Percentiles rank a stretch among this genome's conserved stretches.
Evolutionary conservation across 768 basidiomycete genomes (phyloP).

Genomic region (Leccinellum rugosiceps): DNA sequence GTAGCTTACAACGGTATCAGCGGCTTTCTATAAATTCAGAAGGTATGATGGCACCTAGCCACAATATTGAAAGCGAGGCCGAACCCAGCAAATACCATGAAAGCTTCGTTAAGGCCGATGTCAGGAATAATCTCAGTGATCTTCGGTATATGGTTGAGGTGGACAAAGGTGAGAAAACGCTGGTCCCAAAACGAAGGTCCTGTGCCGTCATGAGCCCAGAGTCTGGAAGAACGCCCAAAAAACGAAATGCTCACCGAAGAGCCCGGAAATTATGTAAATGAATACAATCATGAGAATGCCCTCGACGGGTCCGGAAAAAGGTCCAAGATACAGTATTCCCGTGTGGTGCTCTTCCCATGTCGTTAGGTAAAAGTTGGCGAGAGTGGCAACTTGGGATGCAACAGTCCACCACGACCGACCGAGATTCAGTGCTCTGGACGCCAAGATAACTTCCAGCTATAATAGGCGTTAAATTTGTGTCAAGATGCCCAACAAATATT

Average conservation of each 20-base stretch:
- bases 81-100: constrained; percentile 78
- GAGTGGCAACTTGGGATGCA: constrained; percentile 67
- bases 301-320: constrained; percentile 95
- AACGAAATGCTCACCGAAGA: constrained; percentile 50
- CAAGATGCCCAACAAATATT: not conserved
- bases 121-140: constrained; percentile 54
- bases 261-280: constrained; percentile 76
- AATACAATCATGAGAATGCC: constrained; percentile 84
- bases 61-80: constrained; percentile 79
- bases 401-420: constrained; percentile 98
- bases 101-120: constrained; percentile 76
- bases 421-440: constrained; percentile 81
- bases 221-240: not conserved
- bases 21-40: not conserved
- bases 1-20: constrained; percentile 49
- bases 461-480: not conserved
- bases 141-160: constrained; percentile 48
- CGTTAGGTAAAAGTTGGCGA: constrained; percentile 70
- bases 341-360: constrained; percentile 90
- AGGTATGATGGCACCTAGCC: constrained; percentile 43
- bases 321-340: constrained; percentile 85
- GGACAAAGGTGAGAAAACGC: constrained; percentile 56
- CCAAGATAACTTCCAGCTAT: constrained; percentile 85
- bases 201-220: constrained; percentile 26
- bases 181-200: constrained; percentile 83